Percentiles rank a stretch among this genome's conserved stretches.
Evolutionary conservation across 768 basidiomycete species (phyloP).

Genomic region (Daedaleopsis sinensis): DNA sequence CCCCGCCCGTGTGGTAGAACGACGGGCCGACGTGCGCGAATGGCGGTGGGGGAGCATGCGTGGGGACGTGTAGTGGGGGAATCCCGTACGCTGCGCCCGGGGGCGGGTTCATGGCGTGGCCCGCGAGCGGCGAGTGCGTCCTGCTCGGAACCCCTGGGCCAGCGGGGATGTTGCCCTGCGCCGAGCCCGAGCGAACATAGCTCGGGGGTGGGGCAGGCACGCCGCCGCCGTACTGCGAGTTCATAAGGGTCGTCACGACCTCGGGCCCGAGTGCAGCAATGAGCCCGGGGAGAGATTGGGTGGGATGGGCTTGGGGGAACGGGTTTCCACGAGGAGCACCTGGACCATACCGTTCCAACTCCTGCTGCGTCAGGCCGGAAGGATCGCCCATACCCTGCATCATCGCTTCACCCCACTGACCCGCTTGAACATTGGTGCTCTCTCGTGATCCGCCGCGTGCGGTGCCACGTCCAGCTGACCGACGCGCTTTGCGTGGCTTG

Average conservation of each 20-base stretch:
- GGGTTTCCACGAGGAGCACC: slow-evolving; percentile 30
- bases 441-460: slow-evolving; percentile 8
- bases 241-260: slow-evolving; percentile 21
- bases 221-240: slow-evolving; percentile 14
- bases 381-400: slow-evolving; percentile 24
- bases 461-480: not conserved
- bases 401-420: slow-evolving; percentile 21
- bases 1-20: slow-evolving; percentile 26
- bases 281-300: slow-evolving; percentile 68
- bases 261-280: slow-evolving; percentile 40
- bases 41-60: slow-evolving; percentile 22
- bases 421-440: slow-evolving; percentile 16
- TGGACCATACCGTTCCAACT: slow-evolving; percentile 23
- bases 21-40: slow-evolving; percentile 19
- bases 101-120: slow-evolving; percentile 43
- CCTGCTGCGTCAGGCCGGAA: slow-evolving; percentile 7
- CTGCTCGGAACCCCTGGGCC: slow-evolving; percentile 56
- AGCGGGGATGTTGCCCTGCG: slow-evolving; percentile 16
- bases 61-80: slow-evolving; percentile 32
- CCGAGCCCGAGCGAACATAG: slow-evolving; percentile 62
- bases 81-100: slow-evolving; percentile 37
- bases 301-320: slow-evolving; percentile 39
- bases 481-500: slow-evolving; percentile 17
- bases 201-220: slow-evolving; percentile 37
- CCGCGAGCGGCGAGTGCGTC: slow-evolving; percentile 67